phyloP scores from a whole-genome alignment of 805 yeast species.

The Teunomyces funiuensis region DNA sequence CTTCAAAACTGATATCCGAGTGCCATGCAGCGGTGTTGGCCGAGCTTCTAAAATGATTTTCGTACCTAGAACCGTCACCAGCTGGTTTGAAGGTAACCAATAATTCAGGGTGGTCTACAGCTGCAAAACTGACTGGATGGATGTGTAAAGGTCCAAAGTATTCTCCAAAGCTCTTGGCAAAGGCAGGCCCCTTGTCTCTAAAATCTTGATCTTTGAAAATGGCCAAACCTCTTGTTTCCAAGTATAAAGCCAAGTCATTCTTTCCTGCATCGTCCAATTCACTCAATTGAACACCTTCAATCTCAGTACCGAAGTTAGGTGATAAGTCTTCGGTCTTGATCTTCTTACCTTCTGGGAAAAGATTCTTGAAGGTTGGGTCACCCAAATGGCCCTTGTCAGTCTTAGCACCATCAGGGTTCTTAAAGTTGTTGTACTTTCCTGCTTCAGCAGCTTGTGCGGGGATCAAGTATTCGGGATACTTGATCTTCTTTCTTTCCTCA shows the following conservation, averaged over 20 bases:
- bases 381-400: conserved; percentile 29
- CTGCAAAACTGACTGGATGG: conserved; percentile 22
- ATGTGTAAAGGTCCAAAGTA: conserved; percentile 29
- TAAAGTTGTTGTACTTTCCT: conserved; percentile 18
- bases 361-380: conserved; percentile 18
- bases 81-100: conserved; percentile 22
- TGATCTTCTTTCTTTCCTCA: conserved; percentile 14
- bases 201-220: conserved; percentile 27
- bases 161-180: conserved; percentile 20
- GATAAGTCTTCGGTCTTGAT: conserved; percentile 18
- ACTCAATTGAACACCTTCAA: conserved; percentile 25
- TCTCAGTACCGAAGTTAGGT: conserved; percentile 28
- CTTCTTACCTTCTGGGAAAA: conserved; percentile 18
- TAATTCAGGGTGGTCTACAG: conserved; percentile 23
- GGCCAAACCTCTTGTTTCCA: conserved; percentile 27
- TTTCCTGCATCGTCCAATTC: conserved; percentile 25
- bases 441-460: conserved; percentile 18
- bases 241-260: conserved; percentile 25
- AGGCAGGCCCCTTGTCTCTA: conserved; percentile 24
- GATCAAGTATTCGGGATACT: conserved; percentile 23
- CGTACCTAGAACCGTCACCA: conserved; percentile 19
- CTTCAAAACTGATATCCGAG: conserved; percentile 25
- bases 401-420: conserved; percentile 20
- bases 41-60: conserved; percentile 13
- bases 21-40: conserved; percentile 20